Percentiles rank a stretch among this genome's conserved stretches.
These are phyloP conservation scores for Purpureocillium lavendulum DNA, from an alignment of 2,329 filamentous ascomycete genomes.

Conservation along the genomic window DNA sequence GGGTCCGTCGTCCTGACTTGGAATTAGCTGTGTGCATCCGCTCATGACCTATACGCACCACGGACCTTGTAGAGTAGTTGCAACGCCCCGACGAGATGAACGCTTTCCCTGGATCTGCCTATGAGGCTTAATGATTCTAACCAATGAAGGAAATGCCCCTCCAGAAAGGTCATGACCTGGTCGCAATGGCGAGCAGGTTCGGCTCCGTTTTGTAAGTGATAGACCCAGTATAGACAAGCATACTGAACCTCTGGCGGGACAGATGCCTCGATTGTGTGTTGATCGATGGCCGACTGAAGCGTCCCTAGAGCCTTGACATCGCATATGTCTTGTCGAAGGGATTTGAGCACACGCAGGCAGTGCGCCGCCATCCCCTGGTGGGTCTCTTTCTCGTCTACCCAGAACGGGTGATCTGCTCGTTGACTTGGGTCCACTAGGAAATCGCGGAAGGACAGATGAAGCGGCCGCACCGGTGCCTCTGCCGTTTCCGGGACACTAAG, in stretches of 20 bases:
- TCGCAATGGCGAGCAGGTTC: slow-evolving; percentile 14
- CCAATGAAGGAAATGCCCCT: slow-evolving; percentile 30
- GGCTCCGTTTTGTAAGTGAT: slow-evolving; percentile 18
- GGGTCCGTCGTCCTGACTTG: background rate
- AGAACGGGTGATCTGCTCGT: slow-evolving; percentile 13
- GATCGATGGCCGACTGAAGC: slow-evolving; percentile 12
- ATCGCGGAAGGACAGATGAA: slow-evolving; percentile 29
- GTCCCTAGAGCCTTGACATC: slow-evolving; percentile 16
- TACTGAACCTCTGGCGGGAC: slow-evolving; percentile 26
- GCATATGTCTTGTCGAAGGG: slow-evolving; percentile 27
- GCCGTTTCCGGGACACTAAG: slow-evolving; percentile 15
- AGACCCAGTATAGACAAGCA: slow-evolving; percentile 30
- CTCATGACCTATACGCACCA: no score
- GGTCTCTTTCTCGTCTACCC: slow-evolving; percentile 17
- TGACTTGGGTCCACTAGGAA: slow-evolving; percentile 23
- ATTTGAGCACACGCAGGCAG: slow-evolving; percentile 27
- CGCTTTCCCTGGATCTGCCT: slow-evolving; percentile 9
- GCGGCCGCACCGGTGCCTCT: slow-evolving; percentile 9
- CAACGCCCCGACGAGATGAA: background rate
- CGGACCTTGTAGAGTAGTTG: background rate
- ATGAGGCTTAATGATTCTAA: slow-evolving; percentile 28
- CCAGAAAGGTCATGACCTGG: slow-evolving; percentile 24
- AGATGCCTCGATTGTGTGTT: slow-evolving; percentile 10
- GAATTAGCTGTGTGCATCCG: background rate
- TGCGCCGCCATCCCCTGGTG: slow-evolving; percentile 19